These are phyloP conservation scores for Lachnellula cervina DNA, from an alignment of 2,329 filamentous ascomycete species.

Conservation along the genomic window DNA sequence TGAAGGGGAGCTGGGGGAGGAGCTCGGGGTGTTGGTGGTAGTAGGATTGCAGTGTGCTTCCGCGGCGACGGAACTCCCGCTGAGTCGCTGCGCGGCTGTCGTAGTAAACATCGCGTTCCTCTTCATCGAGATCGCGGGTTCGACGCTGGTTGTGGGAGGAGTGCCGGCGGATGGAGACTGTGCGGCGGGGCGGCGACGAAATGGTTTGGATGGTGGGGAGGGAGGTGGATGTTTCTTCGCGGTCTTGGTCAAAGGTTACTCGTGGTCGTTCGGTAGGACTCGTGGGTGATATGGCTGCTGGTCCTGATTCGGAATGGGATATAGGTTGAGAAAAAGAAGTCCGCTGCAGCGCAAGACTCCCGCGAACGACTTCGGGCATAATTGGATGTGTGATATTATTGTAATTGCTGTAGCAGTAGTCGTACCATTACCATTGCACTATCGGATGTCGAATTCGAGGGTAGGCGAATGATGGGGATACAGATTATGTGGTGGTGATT, in stretches of 20 bases:
- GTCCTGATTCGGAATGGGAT: too few species aligned
- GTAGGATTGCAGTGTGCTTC: slow-evolving; percentile 20
- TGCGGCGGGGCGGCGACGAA: not conserved
- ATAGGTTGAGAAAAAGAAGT: too few species aligned
- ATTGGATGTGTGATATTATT: too few species aligned
- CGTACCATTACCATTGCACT: too few species aligned
- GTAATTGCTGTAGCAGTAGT: too few species aligned
- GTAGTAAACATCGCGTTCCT: slow-evolving; percentile 20
- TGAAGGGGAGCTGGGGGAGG: slow-evolving; percentile 22
- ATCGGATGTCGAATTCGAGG: too few species aligned
- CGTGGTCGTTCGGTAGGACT: slow-evolving; percentile 1
- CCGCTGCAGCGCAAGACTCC: too few species aligned
- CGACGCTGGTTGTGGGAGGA: slow-evolving; percentile 10
- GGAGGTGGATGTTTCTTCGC: slow-evolving; percentile 8
- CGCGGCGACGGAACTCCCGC: slow-evolving; percentile 19
- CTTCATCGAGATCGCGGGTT: slow-evolving; percentile 6
- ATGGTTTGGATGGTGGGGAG: not conserved
- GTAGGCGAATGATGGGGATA: too few species aligned
- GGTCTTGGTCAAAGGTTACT: slow-evolving; percentile 18
- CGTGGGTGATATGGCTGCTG: too few species aligned
- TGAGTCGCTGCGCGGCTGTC: slow-evolving; percentile 21
- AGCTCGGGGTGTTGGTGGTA: slow-evolving; percentile 22
- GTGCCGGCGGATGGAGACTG: slow-evolving; percentile 6
- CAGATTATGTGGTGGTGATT: too few species aligned
- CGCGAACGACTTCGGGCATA: too few species aligned